Conservation (phyloP, 495 filamentous ascomycete genomes). For the Hyaloscypha hepaticicola region DNA sequence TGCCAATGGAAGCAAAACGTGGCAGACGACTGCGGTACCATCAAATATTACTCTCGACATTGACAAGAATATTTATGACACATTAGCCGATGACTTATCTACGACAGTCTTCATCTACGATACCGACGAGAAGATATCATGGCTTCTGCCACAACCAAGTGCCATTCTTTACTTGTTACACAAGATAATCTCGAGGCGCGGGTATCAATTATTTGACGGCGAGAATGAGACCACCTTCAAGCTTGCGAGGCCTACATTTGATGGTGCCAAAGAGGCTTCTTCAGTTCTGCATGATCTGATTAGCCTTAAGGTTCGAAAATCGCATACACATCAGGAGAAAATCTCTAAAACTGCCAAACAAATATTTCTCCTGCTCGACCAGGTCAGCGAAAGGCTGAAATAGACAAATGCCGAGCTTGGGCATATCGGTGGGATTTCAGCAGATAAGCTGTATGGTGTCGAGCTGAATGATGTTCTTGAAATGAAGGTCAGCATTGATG, state of each 20-base stretch:
- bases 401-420: background rate
- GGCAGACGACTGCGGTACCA: background rate
- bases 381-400: background rate
- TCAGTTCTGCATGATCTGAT: too few relatives aligned
- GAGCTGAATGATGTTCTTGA: background rate
- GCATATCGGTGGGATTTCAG: too few relatives aligned
- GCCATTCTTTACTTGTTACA: background rate
- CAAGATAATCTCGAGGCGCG: background rate
- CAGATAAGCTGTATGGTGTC: background rate
- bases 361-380: background rate
- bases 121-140: background rate
- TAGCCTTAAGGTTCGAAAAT: background rate
- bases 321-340: background rate
- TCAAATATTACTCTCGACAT: background rate
- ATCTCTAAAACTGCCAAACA: background rate
- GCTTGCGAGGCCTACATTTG: background rate
- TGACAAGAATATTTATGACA: background rate
- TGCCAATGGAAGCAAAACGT: background rate
- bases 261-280: background rate
- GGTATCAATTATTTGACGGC: background rate
- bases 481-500: background rate
- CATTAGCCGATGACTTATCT: background rate
- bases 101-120: background rate
- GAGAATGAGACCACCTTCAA: background rate
- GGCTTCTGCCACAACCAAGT: background rate